Conservation (phyloP, 257 asterid genomes). For the Solanum commersonii region DNA sequence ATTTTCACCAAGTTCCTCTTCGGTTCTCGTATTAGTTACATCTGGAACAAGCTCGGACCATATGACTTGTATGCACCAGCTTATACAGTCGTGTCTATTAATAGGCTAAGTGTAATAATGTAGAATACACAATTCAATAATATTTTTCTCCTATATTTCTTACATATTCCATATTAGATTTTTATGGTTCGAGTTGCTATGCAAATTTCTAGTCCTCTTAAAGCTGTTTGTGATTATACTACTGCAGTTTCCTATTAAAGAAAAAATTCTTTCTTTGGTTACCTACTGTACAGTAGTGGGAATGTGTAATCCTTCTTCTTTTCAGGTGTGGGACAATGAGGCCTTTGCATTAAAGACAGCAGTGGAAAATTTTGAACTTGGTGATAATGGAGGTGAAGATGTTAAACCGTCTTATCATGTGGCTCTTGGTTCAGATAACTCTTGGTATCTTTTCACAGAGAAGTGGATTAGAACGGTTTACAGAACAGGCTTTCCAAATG, state of each 20-base stretch:
- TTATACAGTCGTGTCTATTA: not conserved
- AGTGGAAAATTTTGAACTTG: constrained; percentile 16
- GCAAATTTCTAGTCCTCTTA: not conserved
- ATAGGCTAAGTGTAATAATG: not conserved
- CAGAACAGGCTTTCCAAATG: constrained; percentile 79
- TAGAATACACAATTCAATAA: not conserved
- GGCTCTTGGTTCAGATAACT: constrained; percentile 96
- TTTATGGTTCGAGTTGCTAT: not conserved
- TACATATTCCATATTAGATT: not conserved
- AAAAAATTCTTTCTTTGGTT: not conserved
- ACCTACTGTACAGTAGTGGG: not conserved
- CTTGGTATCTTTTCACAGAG: constrained; percentile 98
- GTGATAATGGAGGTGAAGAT: constrained; percentile 23
- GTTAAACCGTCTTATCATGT: constrained; percentile 65
- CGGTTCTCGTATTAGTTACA: not conserved
- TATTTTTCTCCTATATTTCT: not conserved
- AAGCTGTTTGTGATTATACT: not conserved
- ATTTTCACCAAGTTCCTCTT: not conserved
- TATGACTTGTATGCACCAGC: not conserved
- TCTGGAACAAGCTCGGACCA: not conserved
- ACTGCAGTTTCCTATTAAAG: not conserved
- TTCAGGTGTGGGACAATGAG: constrained; percentile 62
- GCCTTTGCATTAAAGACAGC: constrained; percentile 34
- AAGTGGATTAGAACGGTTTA: constrained; percentile 84
- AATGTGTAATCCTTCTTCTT: constrained; percentile 5